These are phyloP conservation scores for Plicaturopsis crispa DNA, from an alignment of 768 basidiomycete genomes.

Conservation along the genomic window DNA sequence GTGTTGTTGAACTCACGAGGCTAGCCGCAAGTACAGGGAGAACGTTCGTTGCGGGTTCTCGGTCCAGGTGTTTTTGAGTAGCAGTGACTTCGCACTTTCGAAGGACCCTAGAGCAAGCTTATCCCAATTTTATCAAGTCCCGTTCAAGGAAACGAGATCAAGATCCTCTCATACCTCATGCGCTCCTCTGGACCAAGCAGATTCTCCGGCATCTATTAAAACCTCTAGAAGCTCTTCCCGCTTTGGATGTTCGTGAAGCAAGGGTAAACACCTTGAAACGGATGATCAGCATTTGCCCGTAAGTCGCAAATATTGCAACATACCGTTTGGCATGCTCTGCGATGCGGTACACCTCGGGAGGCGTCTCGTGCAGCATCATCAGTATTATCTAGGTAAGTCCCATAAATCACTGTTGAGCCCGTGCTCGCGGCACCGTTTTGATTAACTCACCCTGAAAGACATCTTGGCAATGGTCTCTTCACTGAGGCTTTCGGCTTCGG, in stretches of 20 bases:
- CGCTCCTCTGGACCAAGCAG: constrained; percentile 65
- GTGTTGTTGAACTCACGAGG: constrained; percentile 39
- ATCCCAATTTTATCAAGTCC: constrained; percentile 1
- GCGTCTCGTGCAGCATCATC: constrained; percentile 60
- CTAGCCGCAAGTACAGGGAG: constrained; percentile 46
- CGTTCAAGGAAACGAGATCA: not conserved
- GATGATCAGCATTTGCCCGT: constrained; percentile 1
- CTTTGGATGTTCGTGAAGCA: constrained; percentile 53
- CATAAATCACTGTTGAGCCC: constrained; percentile 4
- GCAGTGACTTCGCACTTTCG: constrained; percentile 46
- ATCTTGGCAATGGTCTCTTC: constrained; percentile 49
- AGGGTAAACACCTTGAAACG: constrained; percentile 43
- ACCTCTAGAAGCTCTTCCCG: constrained; percentile 54
- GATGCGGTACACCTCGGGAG: constrained; percentile 58
- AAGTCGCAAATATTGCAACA: constrained; percentile 6
- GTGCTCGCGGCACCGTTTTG: not conserved
- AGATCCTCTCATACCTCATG: constrained; percentile 45
- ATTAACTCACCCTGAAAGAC: constrained; percentile 50
- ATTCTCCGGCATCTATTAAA: constrained; percentile 62
- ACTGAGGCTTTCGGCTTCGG: constrained; percentile 45
- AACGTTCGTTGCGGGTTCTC: constrained; percentile 41
- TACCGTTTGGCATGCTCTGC: constrained; percentile 64
- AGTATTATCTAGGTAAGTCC: constrained; percentile 45
- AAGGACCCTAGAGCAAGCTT: constrained; percentile 61
- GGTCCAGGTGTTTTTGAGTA: constrained; percentile 48